Conservation (phyloP, 768 basidiomycete genomes). For the Coprinopsis cinerea region DNA sequence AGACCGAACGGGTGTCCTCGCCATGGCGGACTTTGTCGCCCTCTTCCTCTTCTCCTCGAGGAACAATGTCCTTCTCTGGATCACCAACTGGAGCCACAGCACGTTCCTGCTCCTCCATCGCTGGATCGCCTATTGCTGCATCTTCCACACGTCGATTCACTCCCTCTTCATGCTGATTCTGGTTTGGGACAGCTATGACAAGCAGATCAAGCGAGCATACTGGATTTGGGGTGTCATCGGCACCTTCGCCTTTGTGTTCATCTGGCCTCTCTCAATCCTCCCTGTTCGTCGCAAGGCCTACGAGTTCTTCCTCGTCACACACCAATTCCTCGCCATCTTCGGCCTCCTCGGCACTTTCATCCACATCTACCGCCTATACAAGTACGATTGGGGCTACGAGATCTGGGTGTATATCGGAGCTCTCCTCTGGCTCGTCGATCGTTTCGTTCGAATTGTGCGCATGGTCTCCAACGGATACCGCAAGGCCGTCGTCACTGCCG, state of each 20-base stretch:
- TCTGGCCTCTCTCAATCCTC: constrained; percentile 36
- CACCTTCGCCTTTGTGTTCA: constrained; percentile 9
- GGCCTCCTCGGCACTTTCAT: constrained; percentile 10
- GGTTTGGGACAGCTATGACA: constrained; percentile 1
- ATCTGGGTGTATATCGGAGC: constrained; percentile 13
- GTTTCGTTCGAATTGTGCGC: constrained; percentile 4
- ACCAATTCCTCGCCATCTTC: constrained; percentile 32
- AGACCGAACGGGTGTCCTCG: constrained; percentile 4
- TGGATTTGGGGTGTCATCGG: constrained; percentile 14
- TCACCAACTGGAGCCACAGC: constrained; percentile 13
- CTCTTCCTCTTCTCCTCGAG: constrained; percentile 13
- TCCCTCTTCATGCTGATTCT: constrained; percentile 4
- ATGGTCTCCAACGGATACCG: no score
- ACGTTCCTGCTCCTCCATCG: constrained; percentile 13
- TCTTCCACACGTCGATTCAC: constrained; percentile 10
- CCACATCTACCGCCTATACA: constrained; percentile 10
- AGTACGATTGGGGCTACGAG: constrained; percentile 11
- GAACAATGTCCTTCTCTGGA: constrained; percentile 11
- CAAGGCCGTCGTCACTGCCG: constrained; percentile 2
- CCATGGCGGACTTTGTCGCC: constrained; percentile 12
- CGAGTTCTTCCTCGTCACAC: constrained; percentile 46
- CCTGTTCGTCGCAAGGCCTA: constrained; percentile 41
- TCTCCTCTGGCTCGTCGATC: constrained; percentile 9
- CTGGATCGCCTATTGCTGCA: constrained; percentile 11
- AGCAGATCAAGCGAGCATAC: constrained; percentile 2